Percentiles rank a stretch among this genome's conserved stretches.
phyloP scores from a whole-genome alignment of 2,329 filamentous ascomycete species.

The Orbilia quercus region DNA sequence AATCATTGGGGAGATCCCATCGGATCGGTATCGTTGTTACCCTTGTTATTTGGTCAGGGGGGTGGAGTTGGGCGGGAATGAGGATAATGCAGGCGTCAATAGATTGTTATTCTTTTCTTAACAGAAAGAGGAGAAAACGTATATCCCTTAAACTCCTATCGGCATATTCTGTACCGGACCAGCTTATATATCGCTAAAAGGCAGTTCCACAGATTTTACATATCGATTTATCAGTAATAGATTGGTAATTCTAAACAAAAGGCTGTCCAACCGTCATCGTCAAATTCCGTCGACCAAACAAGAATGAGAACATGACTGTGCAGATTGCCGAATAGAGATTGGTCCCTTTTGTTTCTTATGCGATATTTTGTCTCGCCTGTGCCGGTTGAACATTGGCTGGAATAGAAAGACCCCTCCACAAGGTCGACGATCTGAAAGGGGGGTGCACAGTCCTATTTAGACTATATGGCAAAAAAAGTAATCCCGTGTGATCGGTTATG shows the following conservation, averaged over 20 bases:
- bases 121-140: too few relatives aligned
- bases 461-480: slow-evolving; percentile 16
- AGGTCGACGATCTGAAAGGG: background rate
- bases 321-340: slow-evolving; percentile 29
- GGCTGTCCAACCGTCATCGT: slow-evolving; percentile 29
- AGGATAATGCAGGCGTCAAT: slow-evolving; percentile 33
- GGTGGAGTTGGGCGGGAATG: background rate
- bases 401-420: too few relatives aligned
- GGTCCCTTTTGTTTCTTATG: background rate
- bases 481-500: slow-evolving; percentile 53
- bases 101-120: slow-evolving; percentile 5
- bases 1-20: slow-evolving; percentile 30
- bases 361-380: slow-evolving; percentile 10
- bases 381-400: slow-evolving; percentile 3
- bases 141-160: slow-evolving; percentile 28
- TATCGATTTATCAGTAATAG: slow-evolving; percentile 37
- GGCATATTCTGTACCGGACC: slow-evolving; percentile 28
- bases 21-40: slow-evolving; percentile 30
- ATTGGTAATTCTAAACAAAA: slow-evolving; percentile 43
- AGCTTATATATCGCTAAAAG: slow-evolving; percentile 41
- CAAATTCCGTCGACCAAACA: background rate
- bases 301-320: slow-evolving; percentile 9
- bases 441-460: slow-evolving; percentile 12
- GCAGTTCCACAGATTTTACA: slow-evolving; percentile 49
- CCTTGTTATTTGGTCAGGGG: slow-evolving; percentile 17